These are phyloP conservation scores for Aspergillus sp. DNA, from an alignment of 2,329 filamentous ascomycete species.

Conservation along the genomic window DNA sequence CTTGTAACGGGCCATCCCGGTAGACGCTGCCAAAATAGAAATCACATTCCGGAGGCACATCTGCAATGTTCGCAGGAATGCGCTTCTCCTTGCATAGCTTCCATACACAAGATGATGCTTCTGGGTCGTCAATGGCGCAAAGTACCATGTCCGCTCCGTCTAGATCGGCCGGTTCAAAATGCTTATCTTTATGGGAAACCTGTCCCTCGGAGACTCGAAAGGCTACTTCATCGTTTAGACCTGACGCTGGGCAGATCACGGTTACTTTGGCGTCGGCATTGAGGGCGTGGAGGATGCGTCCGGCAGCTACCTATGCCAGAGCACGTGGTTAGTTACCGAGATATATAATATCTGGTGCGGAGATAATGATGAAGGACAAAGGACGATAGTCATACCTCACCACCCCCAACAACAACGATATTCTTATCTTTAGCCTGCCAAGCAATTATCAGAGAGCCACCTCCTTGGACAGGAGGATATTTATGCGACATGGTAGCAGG, in stretches of 20 bases:
- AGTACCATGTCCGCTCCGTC: constrained; percentile 80
- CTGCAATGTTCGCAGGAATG: constrained; percentile 90
- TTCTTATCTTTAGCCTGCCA: constrained; percentile 90
- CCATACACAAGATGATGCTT: constrained; percentile 85
- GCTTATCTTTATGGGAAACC: constrained; percentile 71
- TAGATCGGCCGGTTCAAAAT: constrained; percentile 81
- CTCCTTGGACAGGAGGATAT: constrained; percentile 78
- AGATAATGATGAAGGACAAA: constrained; percentile 2
- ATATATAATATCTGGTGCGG: constrained; percentile 6
- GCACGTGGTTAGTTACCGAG: constrained; percentile 15
- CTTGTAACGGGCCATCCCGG: constrained; percentile 87
- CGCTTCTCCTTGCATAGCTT: constrained; percentile 80
- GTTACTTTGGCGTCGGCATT: constrained; percentile 90
- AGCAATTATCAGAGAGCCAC: constrained; percentile 86
- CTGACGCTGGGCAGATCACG: constrained; percentile 70
- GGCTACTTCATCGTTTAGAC: constrained; percentile 82
- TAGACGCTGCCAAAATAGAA: constrained; percentile 98
- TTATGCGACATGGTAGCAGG: constrained; percentile 39
- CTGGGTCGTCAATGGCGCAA: constrained; percentile 86
- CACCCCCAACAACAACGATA: constrained; percentile 88
- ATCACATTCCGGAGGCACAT: constrained; percentile 93
- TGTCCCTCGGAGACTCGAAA: constrained; percentile 69
- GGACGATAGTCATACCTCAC: constrained; percentile 62
- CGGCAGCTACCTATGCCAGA: constrained; percentile 71
- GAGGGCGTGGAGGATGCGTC: constrained; percentile 86